A percentile compares a stretch with the other conserved stretches of the same genome.
Conservation (phyloP, 495 filamentous ascomycete genomes). For the Aspergillus panamensis region DNA sequence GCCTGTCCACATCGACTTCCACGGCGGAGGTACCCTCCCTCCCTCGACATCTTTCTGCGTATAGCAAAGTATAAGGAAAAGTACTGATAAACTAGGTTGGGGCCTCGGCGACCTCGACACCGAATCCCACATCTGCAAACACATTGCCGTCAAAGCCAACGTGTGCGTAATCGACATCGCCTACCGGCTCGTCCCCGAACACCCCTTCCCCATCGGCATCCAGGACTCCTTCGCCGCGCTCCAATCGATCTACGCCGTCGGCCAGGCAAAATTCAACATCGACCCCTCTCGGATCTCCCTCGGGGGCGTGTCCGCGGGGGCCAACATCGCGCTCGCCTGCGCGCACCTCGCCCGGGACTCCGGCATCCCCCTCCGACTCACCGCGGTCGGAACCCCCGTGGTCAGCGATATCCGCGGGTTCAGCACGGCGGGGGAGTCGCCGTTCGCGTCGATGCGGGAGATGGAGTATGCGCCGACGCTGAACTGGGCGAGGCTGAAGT, state of each 20-base stretch:
- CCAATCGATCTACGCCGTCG: conserved; percentile 14
- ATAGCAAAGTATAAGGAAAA: background rate
- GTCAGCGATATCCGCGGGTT: conserved; percentile 36
- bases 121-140: conserved; percentile 35
- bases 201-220: conserved; percentile 43
- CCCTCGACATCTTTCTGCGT: too few species aligned
- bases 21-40: conserved; percentile 31
- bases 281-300: conserved; percentile 42
- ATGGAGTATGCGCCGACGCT: conserved; percentile 44
- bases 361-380: conserved; percentile 38
- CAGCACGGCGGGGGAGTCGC: conserved; percentile 43
- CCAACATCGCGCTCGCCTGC: conserved; percentile 41
- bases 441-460: conserved; percentile 42
- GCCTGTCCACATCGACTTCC: conserved; percentile 47
- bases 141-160: conserved; percentile 32
- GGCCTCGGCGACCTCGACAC: conserved; percentile 45
- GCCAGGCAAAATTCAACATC: conserved; percentile 41
- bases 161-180: conserved; percentile 51
- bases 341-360: conserved; percentile 50
- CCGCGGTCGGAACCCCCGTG: conserved; percentile 39
- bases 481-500: conserved; percentile 47
- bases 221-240: conserved; percentile 47
- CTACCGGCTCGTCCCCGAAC: conserved; percentile 50
- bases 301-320: conserved; percentile 50
- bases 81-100: conserved; percentile 34